Evolutionary conservation across 352 stramenopile genomes (phyloP), one percentile per base, ranked within the genome.

Genomic region (Pythium chondricola): DNA sequence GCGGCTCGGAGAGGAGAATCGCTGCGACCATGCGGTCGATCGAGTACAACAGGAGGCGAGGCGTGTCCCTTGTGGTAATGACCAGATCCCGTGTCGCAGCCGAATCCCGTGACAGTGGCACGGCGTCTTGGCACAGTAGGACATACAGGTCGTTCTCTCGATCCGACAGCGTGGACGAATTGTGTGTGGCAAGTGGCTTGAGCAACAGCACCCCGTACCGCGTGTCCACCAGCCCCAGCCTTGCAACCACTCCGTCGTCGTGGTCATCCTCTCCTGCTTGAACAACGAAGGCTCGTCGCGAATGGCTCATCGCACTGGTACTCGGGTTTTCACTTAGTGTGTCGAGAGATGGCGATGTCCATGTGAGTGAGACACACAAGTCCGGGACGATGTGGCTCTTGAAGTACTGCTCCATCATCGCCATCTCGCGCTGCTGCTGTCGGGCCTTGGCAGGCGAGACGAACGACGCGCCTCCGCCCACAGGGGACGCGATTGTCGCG

Each of bases 341-440:
- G 22, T 65, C 57, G 7, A 65, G 41, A 38, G 24, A 46, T 0
- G 57, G 57, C 13, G 50, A 53, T 31, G 45, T 57, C 57, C 57
- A 65, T 21, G 57, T 39, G 44, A 60, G 50, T n/a, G 27, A 33
- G 0, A 48, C 40, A 9, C n/a, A 25, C 17, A n/a, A 36, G 7
- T 56, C 57, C 5, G 57, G 57, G 6, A 56, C 46, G 21, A 65
- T 59, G 20, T 60, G 50, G 26, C 46, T 56, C 45, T 52, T 57
- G 25, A 53, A 45, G n/a, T 46, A 52, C 24, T 54, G 45, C 22
- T 59, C 45, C 43, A 45, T 53, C 50, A 53, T 53, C 17, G 45
- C 44, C 0, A 43, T 17, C 32, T 65, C 57, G 20, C 50, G 50
- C 35, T 65, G 50, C 6, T 65, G 57, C 24, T 60, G 57, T 0